These are phyloP conservation scores for Plasmopara halstedii DNA, from an alignment of 352 stramenopile species.

Conservation along the genomic window DNA sequence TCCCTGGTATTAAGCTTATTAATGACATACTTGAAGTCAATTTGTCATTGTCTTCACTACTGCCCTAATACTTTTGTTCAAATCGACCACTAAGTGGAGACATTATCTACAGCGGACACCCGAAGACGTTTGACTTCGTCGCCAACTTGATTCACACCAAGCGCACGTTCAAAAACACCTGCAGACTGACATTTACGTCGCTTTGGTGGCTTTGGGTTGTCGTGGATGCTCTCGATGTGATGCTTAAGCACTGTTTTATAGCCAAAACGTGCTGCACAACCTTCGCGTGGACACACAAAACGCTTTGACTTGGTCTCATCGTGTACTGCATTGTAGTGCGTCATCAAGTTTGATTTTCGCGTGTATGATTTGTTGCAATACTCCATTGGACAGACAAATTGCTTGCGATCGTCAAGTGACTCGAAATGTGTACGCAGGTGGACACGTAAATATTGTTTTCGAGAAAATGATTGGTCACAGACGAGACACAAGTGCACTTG, in stretches of 20 bases:
- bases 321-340: slow-evolving; percentile 67
- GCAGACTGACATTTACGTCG: slow-evolving; percentile 22
- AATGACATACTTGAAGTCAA: background rate
- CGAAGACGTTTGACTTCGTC: slow-evolving; percentile 3
- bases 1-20: too few relatives aligned
- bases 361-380: slow-evolving; percentile 62
- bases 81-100: background rate
- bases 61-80: background rate
- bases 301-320: slow-evolving; percentile 46
- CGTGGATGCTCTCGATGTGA: slow-evolving; percentile 61
- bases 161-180: slow-evolving; percentile 22
- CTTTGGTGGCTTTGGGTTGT: slow-evolving; percentile 25
- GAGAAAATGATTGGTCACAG: slow-evolving; percentile 40
- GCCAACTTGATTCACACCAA: slow-evolving; percentile 27
- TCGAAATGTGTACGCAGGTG: slow-evolving; percentile 62
- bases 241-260: slow-evolving; percentile 67
- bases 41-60: background rate
- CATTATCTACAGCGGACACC: background rate
- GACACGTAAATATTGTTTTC: slow-evolving; percentile 45
- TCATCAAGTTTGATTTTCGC: slow-evolving; percentile 62
- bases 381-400: slow-evolving; percentile 47
- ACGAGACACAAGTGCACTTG: slow-evolving; percentile 35
- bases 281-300: slow-evolving; percentile 54
- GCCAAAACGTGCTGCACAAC: slow-evolving; percentile 52
- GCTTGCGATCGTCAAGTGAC: slow-evolving; percentile 51